A percentile compares a stretch with the other conserved stretches of the same genome.
Conservation (phyloP, 2,329 filamentous ascomycete species). For the Fulvia fulva region DNA sequence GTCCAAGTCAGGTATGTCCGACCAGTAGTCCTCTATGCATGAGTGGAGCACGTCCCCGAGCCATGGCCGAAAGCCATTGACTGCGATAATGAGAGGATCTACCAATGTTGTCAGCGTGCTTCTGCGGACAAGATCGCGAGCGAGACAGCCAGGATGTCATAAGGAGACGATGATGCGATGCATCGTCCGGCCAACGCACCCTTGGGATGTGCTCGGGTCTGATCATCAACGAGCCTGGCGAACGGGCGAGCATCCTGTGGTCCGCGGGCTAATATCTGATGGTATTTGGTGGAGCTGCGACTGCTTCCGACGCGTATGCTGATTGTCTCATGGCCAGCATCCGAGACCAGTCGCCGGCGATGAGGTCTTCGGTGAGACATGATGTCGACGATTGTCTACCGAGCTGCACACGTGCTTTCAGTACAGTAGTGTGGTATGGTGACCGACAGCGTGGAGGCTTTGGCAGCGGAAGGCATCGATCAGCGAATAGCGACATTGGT, state of each 20-base stretch:
- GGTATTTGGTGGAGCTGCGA: slow-evolving; percentile 25
- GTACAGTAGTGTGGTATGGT: too few species aligned
- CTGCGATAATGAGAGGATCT: slow-evolving; percentile 33
- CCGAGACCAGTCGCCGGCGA: slow-evolving; percentile 25
- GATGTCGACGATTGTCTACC: neutral
- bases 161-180: slow-evolving; percentile 35
- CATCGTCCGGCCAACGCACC: slow-evolving; percentile 33
- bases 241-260: slow-evolving; percentile 31
- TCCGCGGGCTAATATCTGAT: slow-evolving; percentile 26
- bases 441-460: too few species aligned
- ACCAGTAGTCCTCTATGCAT: slow-evolving; percentile 33
- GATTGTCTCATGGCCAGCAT: slow-evolving; percentile 23
- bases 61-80: slow-evolving; percentile 36
- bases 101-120: neutral
- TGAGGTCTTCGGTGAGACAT: slow-evolving; percentile 15
- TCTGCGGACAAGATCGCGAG: neutral
- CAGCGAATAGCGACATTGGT: neutral
- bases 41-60: slow-evolving; percentile 32
- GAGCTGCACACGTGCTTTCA: neutral
- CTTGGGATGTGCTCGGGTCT: slow-evolving; percentile 28
- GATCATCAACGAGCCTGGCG: slow-evolving; percentile 31
- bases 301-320: slow-evolving; percentile 32
- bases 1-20: slow-evolving; percentile 33
- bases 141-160: neutral
- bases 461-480: too few species aligned